A percentile compares a stretch with the other conserved stretches of the same genome.
phyloP scores from a whole-genome alignment of 257 asterid genomes.

The Solanum sejunctum region DNA sequence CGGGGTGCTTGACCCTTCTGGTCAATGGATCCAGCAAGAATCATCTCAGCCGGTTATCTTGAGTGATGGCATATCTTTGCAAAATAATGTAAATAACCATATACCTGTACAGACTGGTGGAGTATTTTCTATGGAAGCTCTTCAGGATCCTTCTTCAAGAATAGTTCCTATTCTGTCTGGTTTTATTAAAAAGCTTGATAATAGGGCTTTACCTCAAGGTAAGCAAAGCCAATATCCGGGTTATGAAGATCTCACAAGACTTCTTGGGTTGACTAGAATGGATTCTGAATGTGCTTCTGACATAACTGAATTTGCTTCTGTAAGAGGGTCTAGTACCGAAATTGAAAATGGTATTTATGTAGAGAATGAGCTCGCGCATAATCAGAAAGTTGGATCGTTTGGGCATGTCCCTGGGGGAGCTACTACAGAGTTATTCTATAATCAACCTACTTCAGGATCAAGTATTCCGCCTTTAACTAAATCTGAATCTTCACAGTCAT shows the following conservation, averaged over 20 bases:
- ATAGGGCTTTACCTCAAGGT: slow-evolving; percentile 17
- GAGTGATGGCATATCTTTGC: slow-evolving; percentile 10
- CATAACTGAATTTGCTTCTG: slow-evolving; percentile 34
- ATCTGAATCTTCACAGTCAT: slow-evolving; percentile 31
- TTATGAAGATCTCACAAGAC: slow-evolving; percentile 50
- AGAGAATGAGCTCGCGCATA: slow-evolving; percentile 13
- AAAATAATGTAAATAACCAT: slow-evolving; percentile 20
- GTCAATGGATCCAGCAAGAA: slow-evolving; percentile 31
- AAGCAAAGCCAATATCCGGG: slow-evolving; percentile 24
- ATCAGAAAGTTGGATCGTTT: slow-evolving; percentile 12
- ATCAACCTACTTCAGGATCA: slow-evolving; percentile 13
- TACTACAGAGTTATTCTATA: slow-evolving; percentile 10
- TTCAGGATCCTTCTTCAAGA: slow-evolving; percentile 34
- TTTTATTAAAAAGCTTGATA: slow-evolving; percentile 12
- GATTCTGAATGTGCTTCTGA: slow-evolving; percentile 59
- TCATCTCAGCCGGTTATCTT: slow-evolving; percentile 2
- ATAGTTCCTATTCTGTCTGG: slow-evolving; percentile 21
- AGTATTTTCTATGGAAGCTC: slow-evolving; percentile 41
- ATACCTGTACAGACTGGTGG: slow-evolving; percentile 47
- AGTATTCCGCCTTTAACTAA: slow-evolving; percentile 15
- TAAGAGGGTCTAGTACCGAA: slow-evolving; percentile 33
- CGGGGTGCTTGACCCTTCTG: slow-evolving; percentile 20
- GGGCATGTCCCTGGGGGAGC: slow-evolving; percentile 19
- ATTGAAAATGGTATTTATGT: slow-evolving; percentile 21
- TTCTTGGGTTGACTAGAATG: slow-evolving; percentile 52